These are phyloP conservation scores for Vitis rotundifolia DNA, from an alignment of 164 flowering plant genomes.

Conservation along the genomic window DNA sequence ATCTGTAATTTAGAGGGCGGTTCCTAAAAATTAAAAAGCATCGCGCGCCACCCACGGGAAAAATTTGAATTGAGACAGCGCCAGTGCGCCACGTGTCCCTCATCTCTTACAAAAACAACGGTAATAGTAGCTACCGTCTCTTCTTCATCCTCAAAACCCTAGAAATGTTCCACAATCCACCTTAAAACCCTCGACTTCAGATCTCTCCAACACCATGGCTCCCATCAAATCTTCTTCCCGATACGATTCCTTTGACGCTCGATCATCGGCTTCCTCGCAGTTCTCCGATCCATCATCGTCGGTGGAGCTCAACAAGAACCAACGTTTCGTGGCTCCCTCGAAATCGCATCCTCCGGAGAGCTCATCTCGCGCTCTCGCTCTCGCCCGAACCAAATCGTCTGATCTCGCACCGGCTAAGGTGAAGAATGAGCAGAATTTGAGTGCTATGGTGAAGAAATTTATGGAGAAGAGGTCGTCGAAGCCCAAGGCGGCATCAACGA, in stretches of 20 bases:
- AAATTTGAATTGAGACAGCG: conserved; percentile 40
- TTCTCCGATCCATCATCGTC: conserved; percentile 64
- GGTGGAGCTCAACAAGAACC: conserved; percentile 32
- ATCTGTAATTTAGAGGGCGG: too few relatives aligned
- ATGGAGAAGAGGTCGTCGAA: conserved; percentile 56
- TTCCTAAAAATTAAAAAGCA: background rate
- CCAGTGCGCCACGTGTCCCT: conserved; percentile 14
- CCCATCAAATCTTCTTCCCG: conserved; percentile 52
- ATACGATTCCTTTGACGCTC: conserved; percentile 57
- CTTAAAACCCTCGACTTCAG: background rate
- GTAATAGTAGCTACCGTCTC: background rate
- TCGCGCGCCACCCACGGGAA: conserved; percentile 22
- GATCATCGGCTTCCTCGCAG: conserved; percentile 56
- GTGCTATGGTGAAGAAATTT: conserved; percentile 71
- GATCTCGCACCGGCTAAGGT: conserved; percentile 19
- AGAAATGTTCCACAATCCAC: conserved; percentile 1
- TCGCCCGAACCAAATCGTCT: conserved; percentile 39
- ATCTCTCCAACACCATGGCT: conserved; percentile 34
- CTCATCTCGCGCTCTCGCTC: conserved; percentile 29
- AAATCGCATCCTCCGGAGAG: conserved; percentile 7
- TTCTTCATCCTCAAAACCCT: background rate
- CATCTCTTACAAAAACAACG: too few relatives aligned
- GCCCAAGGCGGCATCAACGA: conserved; percentile 19
- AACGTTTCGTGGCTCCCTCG: conserved; percentile 12
- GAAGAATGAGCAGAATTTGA: conserved; percentile 47